These are phyloP conservation scores for Candida vaughaniae DNA, from an alignment of 805 yeast species.

Conservation along the genomic window DNA sequence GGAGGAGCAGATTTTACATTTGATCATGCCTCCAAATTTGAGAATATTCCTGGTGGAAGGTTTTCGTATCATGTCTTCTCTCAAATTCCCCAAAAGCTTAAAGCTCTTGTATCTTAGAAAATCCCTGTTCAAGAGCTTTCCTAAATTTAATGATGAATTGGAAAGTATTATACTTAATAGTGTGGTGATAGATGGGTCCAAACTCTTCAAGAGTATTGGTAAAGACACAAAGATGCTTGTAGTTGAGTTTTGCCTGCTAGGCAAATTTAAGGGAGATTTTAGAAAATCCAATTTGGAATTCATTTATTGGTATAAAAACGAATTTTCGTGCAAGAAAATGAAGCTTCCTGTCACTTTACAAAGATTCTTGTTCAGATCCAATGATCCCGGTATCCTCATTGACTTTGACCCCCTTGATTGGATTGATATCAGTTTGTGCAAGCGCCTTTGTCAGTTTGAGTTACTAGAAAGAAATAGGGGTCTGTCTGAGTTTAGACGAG, in stretches of 20 bases:
- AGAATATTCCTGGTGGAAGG: not conserved
- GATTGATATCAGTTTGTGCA: not conserved
- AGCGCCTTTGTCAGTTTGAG: not conserved
- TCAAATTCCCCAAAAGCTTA: not conserved
- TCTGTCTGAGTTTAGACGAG: no score
- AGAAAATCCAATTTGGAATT: not conserved
- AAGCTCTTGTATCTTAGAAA: not conserved
- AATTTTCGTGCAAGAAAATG: not conserved
- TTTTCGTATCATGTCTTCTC: not conserved
- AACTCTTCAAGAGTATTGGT: not conserved
- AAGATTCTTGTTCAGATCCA: not conserved
- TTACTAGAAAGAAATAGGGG: not conserved
- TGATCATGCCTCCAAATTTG: not conserved
- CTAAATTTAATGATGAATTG: not conserved
- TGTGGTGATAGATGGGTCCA: not conserved
- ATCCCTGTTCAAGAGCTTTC: not conserved
- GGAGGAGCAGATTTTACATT: not conserved
- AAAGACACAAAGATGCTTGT: not conserved
- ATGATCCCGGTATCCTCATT: not conserved
- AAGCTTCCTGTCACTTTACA: not conserved
- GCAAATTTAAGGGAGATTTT: not conserved
- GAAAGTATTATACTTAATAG: not conserved
- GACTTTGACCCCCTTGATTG: not conserved
- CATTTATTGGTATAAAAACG: not conserved
- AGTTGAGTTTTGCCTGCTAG: not conserved